Conservation (phyloP, 176 grass and related monocot genomes). For the Avena eriantha region DNA sequence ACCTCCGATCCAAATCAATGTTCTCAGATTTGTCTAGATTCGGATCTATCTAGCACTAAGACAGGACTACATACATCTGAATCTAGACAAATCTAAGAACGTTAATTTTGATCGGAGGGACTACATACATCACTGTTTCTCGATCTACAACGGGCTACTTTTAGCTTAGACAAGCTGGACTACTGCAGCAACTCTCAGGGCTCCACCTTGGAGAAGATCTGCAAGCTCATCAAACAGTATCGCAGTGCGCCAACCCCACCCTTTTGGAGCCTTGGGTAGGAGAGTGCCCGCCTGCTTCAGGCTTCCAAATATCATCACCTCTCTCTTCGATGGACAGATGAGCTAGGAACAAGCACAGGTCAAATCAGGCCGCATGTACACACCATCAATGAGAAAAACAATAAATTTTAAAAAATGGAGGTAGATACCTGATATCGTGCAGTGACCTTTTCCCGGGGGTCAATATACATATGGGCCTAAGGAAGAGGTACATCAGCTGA, state of each 20-base stretch:
- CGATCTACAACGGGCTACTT: not conserved
- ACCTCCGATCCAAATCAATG: too few relatives aligned
- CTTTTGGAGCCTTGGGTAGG: constrained; percentile 94
- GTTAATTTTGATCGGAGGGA: too few relatives aligned
- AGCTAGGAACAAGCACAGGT: constrained; percentile 53
- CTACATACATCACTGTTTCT: not conserved
- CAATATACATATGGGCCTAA: constrained; percentile 83
- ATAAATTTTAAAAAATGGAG: not conserved
- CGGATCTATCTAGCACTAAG: too few relatives aligned
- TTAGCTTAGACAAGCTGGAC: constrained; percentile 80
- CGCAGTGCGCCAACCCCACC: constrained; percentile 98
- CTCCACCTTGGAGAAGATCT: constrained; percentile 87
- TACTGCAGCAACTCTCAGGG: constrained; percentile 78
- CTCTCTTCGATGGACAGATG: constrained; percentile 95
- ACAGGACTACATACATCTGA: too few relatives aligned
- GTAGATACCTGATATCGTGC: constrained; percentile 87
- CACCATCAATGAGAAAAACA: not conserved
- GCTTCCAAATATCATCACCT: constrained; percentile 91
- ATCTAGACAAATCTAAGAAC: too few relatives aligned
- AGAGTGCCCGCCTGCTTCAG: constrained; percentile 94
- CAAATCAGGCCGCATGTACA: not conserved
- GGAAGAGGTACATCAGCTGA: constrained; percentile 30
- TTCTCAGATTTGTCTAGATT: too few relatives aligned
- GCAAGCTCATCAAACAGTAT: constrained; percentile 89
- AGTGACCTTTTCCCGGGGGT: constrained; percentile 93